These are phyloP conservation scores for Ganoderma leucocontextum DNA, from an alignment of 1,284 basidiomycete species.

Conservation along the genomic window DNA sequence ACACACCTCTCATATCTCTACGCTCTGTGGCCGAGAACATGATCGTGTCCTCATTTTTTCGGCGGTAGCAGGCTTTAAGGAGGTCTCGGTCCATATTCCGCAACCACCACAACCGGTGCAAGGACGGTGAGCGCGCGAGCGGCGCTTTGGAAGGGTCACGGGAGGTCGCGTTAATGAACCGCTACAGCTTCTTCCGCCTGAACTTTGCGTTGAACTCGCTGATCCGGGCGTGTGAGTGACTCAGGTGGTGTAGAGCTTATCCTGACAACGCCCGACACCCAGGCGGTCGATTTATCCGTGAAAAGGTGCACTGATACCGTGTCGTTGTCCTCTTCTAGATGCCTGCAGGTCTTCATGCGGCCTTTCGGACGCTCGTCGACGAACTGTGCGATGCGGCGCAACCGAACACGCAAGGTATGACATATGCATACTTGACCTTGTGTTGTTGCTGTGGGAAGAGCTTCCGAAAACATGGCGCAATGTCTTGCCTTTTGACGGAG, in stretches of 20 bases:
- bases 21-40: neutral
- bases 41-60: neutral
- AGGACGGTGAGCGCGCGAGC: neutral
- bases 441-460: neutral
- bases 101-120: neutral
- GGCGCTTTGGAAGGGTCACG: constrained; percentile 16
- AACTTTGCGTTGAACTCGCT: constrained; percentile 13
- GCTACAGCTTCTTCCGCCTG: constrained; percentile 13
- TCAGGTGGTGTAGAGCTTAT: constrained; percentile 8
- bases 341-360: constrained; percentile 18
- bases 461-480: neutral
- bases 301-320: neutral
- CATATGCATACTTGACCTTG: neutral
- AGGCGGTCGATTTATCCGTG: neutral
- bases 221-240: constrained; percentile 12
- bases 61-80: neutral
- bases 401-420: constrained; percentile 21
- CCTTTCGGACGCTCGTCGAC: constrained; percentile 6
- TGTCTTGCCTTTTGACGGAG: neutral
- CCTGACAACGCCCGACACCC: neutral
- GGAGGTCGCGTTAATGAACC: constrained; percentile 21
- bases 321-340: constrained; percentile 11
- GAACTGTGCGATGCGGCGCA: constrained; percentile 15
- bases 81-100: neutral
- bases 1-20: neutral